Evolutionary conservation across 441 rosid species (phyloP).

Genomic region (Erodium trifolium): DNA sequence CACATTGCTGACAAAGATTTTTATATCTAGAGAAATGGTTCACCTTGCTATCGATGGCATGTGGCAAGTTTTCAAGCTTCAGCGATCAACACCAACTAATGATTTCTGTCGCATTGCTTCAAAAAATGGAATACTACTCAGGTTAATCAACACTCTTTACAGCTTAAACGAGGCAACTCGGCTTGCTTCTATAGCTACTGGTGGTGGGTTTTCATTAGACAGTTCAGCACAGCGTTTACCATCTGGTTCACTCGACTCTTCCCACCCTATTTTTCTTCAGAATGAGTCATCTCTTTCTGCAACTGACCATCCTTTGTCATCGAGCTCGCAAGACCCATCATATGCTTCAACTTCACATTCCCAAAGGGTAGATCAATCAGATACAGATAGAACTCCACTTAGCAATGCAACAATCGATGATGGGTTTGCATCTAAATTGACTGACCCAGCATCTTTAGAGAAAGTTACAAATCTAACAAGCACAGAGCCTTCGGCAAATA

Average conservation of each 20-base stretch:
- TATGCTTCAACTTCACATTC: slow-evolving; percentile 55
- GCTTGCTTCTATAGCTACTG: slow-evolving; percentile 61
- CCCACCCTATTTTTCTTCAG: slow-evolving; percentile 50
- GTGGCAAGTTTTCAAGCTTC: slow-evolving; percentile 99
- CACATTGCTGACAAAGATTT: slow-evolving; percentile 27
- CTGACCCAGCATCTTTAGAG: slow-evolving; percentile 31
- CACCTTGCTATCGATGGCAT: slow-evolving; percentile 98
- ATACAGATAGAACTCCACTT: slow-evolving; percentile 53
- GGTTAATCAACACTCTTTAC: slow-evolving; percentile 89
- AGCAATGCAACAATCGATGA: slow-evolving; percentile 47
- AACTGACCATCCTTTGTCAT: slow-evolving; percentile 40
- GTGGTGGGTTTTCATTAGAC: slow-evolving; percentile 49
- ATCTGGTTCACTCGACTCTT: slow-evolving; percentile 67
- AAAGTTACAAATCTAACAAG: slow-evolving; percentile 29
- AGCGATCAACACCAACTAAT: slow-evolving; percentile 80
- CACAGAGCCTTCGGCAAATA: slow-evolving; percentile 28
- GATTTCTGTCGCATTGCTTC: slow-evolving; percentile 97
- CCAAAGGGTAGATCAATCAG: slow-evolving; percentile 62
- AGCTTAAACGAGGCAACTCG: slow-evolving; percentile 97
- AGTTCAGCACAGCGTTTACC: slow-evolving; percentile 35
- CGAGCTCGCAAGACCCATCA: slow-evolving; percentile 51
- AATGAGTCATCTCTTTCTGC: slow-evolving; percentile 39
- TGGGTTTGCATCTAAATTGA: slow-evolving; percentile 30
- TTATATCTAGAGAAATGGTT: slow-evolving; percentile 89
- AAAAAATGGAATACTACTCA: slow-evolving; percentile 71